These are phyloP conservation scores for Babesia bovis DNA, from an alignment of 169 alveolate genomes.

Conservation along the genomic window DNA sequence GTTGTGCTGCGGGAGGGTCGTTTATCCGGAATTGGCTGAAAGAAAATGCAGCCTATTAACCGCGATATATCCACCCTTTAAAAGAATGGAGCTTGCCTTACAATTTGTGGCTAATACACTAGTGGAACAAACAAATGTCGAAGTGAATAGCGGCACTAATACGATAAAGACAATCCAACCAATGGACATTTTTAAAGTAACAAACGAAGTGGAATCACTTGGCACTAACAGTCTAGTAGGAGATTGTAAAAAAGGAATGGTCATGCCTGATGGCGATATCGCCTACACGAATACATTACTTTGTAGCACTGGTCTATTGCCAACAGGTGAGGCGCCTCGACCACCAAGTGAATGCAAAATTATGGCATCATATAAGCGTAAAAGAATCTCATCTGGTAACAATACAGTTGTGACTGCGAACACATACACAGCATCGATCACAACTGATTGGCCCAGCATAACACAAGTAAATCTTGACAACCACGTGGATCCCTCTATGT, in stretches of 20 bases:
- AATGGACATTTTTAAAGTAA: background rate
- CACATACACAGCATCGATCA: background rate
- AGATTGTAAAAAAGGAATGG: background rate
- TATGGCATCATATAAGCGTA: conserved; percentile 36
- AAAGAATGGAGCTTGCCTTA: conserved; percentile 51
- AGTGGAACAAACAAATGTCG: conserved; percentile 20
- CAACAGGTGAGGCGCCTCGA: background rate
- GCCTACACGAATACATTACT: too few relatives aligned
- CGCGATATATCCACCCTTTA: conserved; percentile 62
- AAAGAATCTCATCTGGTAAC: conserved; percentile 9
- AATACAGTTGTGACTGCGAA: conserved; percentile 47
- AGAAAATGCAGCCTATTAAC: conserved; percentile 42
- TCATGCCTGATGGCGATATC: background rate
- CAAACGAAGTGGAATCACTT: conserved; percentile 2
- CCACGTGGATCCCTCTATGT: conserved; percentile 57
- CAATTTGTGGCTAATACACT: conserved; percentile 59
- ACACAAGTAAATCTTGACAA: conserved; percentile 22
- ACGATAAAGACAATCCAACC: background rate
- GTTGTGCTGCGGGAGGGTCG: conserved; percentile 53
- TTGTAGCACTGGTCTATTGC: background rate
- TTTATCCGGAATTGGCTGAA: conserved; percentile 66
- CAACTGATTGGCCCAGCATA: conserved; percentile 8
- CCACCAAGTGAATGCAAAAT: conserved; percentile 40
- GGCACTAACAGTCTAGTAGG: background rate
- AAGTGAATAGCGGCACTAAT: background rate